phyloP scores from a whole-genome alignment of 2,329 filamentous ascomycete species.

The Fusarium floridanum region DNA sequence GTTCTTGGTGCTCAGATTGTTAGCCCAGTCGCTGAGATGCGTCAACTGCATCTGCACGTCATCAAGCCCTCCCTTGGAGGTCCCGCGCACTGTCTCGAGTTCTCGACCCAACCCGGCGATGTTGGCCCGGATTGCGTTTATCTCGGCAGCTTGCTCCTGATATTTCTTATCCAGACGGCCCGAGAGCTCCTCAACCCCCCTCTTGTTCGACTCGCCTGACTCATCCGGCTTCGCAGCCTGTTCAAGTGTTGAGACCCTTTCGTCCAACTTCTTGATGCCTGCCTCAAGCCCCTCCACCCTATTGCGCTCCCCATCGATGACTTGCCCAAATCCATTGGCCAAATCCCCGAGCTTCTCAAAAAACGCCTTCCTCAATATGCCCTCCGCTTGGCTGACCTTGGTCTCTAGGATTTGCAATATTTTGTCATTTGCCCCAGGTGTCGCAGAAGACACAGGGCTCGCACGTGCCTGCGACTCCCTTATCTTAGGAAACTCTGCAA shows the following conservation, averaged over 20 bases:
- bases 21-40: conserved; percentile 61
- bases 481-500: conserved; percentile 13
- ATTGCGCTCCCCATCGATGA: conserved; percentile 39
- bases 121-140: conserved; percentile 1
- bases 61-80: conserved; percentile 45
- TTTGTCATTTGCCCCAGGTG: conserved; percentile 19
- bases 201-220: not conserved
- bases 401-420: conserved; percentile 18
- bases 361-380: conserved; percentile 13
- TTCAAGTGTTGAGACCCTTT: conserved; percentile 4
- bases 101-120: conserved; percentile 9
- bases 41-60: conserved; percentile 53
- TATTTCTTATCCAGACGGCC: not conserved
- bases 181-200: not conserved
- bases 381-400: conserved; percentile 20
- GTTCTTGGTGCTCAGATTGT: conserved; percentile 60
- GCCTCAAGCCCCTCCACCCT: conserved; percentile 21
- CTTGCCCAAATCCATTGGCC: conserved; percentile 29
- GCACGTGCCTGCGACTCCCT: conserved; percentile 6
- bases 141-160: conserved; percentile 12
- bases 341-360: conserved; percentile 3
- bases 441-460: not conserved
- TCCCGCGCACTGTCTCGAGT: conserved; percentile 24
- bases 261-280: conserved; percentile 15
- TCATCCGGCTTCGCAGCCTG: not conserved